Base-by-base conservation (phyloP, 2,329 filamentous ascomycete species). In the Aspergillus ustus region DNA sequence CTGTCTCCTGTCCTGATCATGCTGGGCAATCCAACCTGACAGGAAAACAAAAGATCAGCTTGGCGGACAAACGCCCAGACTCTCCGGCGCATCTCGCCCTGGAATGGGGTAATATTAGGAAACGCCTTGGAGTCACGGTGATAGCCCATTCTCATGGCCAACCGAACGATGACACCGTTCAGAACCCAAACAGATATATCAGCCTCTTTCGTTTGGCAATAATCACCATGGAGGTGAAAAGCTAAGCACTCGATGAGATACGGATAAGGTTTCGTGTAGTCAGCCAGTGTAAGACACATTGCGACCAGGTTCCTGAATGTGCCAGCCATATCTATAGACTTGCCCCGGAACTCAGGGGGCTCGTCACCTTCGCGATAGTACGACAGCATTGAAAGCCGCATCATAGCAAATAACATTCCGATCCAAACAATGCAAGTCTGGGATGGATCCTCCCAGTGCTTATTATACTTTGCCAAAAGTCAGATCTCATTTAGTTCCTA, bases 91-190 rank as follows among this genome's bases (percentile, higher is more conserved):
- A 83, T 87, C 73, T 89, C 87, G 15, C 84, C 87, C 67, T 87
- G 82, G 66, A 87, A 89, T 3, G 84, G 81, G 5, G 82, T 81
- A 60, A 89, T 83, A 62, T 83, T 84, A 2, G 85, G 78, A 67
- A 87, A 88, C 64, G 84, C 82, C 34, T 81, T 85, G 9, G 86
- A 81, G 70, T 89, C 87, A 54, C 87, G 81, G 71, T 89, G 87
- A 63, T 88, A 85, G 28, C 87, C 87, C 84, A 88, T 88, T 28
- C 86, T 81, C 85, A 89, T 88, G 13, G 87, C 87, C 48, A 89
- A 70, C 28, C 87, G 81, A 25, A 85, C 82, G 64, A 88, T 84
- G 65, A 89, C 82, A 28, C 86, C 84, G 1, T 83, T 82, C 62
- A 88, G 78, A 28, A 89, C 80, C 76, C 88, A 82, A 7, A 88